phyloP scores from a whole-genome alignment of 2,329 filamentous ascomycete species.

The Aquanectria penicillioides region DNA sequence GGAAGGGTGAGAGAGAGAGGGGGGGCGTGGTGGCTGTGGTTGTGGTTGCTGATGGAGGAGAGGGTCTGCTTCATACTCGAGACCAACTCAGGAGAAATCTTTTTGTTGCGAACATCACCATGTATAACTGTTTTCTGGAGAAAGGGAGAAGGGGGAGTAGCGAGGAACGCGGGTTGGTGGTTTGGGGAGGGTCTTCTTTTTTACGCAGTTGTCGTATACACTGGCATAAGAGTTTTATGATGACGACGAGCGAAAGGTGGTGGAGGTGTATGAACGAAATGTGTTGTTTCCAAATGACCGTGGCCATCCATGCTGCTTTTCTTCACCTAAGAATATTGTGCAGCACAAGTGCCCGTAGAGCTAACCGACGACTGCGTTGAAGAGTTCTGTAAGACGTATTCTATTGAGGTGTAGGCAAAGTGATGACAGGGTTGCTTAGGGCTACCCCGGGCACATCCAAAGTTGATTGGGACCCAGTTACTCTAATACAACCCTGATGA shows the following conservation, averaged over 20 bases:
- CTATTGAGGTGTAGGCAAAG: too few relatives aligned
- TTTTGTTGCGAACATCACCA: constrained; percentile 19
- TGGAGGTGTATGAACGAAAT: constrained; percentile 20
- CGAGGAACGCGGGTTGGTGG: neutral
- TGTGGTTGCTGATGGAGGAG: constrained; percentile 5
- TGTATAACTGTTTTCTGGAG: constrained; percentile 24
- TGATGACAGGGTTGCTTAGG: too few relatives aligned
- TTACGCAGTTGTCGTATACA: constrained; percentile 12
- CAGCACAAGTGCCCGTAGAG: too few relatives aligned
- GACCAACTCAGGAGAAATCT: constrained; percentile 13
- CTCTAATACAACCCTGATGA: too few relatives aligned
- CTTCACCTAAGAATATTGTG: too few relatives aligned
- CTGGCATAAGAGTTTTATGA: constrained; percentile 19
- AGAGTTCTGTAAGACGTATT: too few relatives aligned
- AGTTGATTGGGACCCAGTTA: too few relatives aligned
- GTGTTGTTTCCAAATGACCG: constrained; percentile 9
- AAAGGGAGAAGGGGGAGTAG: neutral
- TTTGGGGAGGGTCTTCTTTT: neutral
- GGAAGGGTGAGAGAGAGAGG: too few relatives aligned
- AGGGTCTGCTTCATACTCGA: constrained; percentile 9
- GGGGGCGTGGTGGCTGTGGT: constrained; percentile 1
- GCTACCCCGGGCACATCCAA: too few relatives aligned
- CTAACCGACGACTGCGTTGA: too few relatives aligned
- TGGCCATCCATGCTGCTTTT: neutral
- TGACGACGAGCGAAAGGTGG: constrained; percentile 17